These are phyloP conservation scores for Ustilago vetiveriae DNA, from an alignment of 1,284 basidiomycete species.

Conservation along the genomic window DNA sequence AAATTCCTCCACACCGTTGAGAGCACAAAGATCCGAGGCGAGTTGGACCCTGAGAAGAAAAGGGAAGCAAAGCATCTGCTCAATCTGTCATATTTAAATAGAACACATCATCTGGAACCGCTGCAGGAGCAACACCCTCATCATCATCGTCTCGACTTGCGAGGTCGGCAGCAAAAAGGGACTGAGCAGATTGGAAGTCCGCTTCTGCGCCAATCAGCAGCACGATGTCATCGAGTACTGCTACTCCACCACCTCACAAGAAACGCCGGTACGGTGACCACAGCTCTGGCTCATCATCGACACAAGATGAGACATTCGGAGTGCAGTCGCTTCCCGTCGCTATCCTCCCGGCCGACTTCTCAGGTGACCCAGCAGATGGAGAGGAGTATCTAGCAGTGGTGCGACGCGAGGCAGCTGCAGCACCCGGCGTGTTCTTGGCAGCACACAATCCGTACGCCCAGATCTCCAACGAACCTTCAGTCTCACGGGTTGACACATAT, in stretches of 20 bases:
- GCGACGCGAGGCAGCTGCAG: constrained; percentile 42
- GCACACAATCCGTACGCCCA: constrained; percentile 46
- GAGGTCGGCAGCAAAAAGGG: too few relatives aligned
- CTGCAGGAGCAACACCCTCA: too few relatives aligned
- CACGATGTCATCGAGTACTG: not conserved
- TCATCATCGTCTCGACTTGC: too few relatives aligned
- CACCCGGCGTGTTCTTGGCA: constrained; percentile 38
- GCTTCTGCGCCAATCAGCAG: not conserved
- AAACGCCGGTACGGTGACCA: constrained; percentile 13
- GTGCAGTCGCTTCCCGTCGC: constrained; percentile 58
- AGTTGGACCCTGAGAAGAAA: too few relatives aligned
- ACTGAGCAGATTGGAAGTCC: too few relatives aligned
- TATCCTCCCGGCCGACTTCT: constrained; percentile 47
- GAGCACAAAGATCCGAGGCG: too few relatives aligned
- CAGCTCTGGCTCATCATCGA: not conserved
- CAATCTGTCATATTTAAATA: too few relatives aligned
- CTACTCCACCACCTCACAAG: constrained; percentile 11
- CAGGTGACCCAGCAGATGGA: constrained; percentile 56
- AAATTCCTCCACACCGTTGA: too few relatives aligned
- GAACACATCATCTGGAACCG: too few relatives aligned
- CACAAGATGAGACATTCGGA: constrained; percentile 36
- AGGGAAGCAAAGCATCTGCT: too few relatives aligned
- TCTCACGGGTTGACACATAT: not conserved
- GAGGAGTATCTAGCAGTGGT: constrained; percentile 62
- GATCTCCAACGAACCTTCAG: not conserved